Percentiles rank a stretch among this genome's conserved stretches.
These are phyloP conservation scores for Metarhizium brunneum DNA, from an alignment of 2,329 filamentous ascomycete genomes.

Conservation along the genomic window DNA sequence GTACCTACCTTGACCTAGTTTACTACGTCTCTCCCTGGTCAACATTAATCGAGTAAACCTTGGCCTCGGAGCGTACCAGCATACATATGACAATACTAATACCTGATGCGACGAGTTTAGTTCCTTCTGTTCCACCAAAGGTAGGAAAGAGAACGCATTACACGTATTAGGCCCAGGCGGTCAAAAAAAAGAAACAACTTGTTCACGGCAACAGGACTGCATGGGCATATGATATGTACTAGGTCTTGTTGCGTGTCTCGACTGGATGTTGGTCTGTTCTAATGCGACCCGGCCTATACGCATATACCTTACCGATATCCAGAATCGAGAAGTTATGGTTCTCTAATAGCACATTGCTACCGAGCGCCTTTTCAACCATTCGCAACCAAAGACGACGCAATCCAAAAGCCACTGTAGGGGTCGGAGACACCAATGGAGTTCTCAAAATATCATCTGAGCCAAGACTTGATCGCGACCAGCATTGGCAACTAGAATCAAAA, in stretches of 20 bases:
- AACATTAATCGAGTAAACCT: slow-evolving; percentile 3
- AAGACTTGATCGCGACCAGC: not conserved
- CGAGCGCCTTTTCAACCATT: too few species aligned
- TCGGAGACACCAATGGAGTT: too few species aligned
- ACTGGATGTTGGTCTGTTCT: not conserved
- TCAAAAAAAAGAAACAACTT: not conserved
- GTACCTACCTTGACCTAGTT: not conserved
- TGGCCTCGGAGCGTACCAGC: not conserved
- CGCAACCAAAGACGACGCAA: too few species aligned
- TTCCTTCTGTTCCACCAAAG: not conserved
- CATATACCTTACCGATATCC: not conserved
- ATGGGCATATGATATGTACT: too few species aligned
- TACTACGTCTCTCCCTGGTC: not conserved
- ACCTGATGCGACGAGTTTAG: not conserved
- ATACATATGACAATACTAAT: not conserved
- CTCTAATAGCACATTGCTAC: not conserved
- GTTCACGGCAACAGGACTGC: not conserved
- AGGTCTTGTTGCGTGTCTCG: not conserved
- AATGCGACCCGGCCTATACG: not conserved
- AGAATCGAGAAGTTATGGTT: not conserved
- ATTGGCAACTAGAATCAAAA: not conserved
- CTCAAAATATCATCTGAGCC: too few species aligned
- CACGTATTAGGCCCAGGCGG: not conserved
- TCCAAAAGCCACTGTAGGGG: too few species aligned
- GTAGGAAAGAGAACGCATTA: too few species aligned